Conservation (phyloP, 371 early-diverging fungal genomes). For the Apophysomyces elegans region DNA sequence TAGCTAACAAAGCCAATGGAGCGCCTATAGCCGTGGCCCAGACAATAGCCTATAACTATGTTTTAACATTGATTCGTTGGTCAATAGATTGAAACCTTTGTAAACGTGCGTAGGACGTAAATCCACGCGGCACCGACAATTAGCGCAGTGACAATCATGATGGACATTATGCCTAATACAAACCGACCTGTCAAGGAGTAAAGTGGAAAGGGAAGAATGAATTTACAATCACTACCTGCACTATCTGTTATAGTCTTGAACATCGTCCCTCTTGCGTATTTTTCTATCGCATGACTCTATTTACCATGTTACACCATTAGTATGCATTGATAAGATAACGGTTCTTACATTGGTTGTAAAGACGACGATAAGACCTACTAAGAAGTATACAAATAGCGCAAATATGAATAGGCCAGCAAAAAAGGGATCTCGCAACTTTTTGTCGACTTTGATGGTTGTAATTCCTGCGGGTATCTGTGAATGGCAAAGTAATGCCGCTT, state of each 20-base stretch:
- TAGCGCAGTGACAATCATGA: conserved; percentile 51
- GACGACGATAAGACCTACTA: conserved; percentile 52
- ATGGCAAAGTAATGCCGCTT: background rate
- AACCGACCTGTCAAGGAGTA: background rate
- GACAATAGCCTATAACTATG: conserved; percentile 54
- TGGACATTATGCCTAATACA: conserved; percentile 49
- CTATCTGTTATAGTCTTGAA: conserved; percentile 59
- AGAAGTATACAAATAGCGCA: conserved; percentile 38
- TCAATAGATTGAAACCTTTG: conserved; percentile 40
- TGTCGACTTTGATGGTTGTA: conserved; percentile 32
- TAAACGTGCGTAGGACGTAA: conserved; percentile 52
- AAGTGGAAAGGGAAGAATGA: background rate
- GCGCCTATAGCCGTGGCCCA: conserved; percentile 64
- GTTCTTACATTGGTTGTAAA: conserved; percentile 62
- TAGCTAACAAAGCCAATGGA: conserved; percentile 52
- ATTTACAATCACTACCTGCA: conserved; percentile 43
- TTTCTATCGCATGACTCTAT: conserved; percentile 43
- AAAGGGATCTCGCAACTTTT: conserved; percentile 60
- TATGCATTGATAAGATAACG: background rate
- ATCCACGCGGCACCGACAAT: conserved; percentile 59
- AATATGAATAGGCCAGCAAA: conserved; percentile 54
- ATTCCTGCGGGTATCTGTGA: conserved; percentile 47
- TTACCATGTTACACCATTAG: background rate
- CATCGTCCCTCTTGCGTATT: conserved; percentile 48
- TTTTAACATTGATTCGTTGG: no score